These are phyloP conservation scores for Cerioporus squamosus DNA, from an alignment of 1,284 basidiomycete genomes.

Conservation along the genomic window DNA sequence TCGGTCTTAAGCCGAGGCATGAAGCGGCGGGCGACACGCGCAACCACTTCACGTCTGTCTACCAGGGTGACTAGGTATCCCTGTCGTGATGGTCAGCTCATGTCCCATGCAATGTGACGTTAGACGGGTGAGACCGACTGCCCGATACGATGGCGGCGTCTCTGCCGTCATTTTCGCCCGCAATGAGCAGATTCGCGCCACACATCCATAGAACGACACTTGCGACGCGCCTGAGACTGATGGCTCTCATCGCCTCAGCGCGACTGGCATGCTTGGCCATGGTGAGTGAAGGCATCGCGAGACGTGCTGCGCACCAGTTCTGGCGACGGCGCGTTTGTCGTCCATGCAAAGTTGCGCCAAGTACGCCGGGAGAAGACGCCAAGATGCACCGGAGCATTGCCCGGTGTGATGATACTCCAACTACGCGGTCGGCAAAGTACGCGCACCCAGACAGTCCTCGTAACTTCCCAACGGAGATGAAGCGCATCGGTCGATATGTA, in stretches of 20 bases:
- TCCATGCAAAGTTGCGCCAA: neutral
- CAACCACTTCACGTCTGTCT: slow-evolving; percentile 65
- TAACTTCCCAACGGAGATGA: neutral
- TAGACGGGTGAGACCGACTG: too few relatives aligned
- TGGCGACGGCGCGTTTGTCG: neutral
- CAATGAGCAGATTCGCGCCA: neutral
- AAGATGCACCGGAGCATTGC: slow-evolving; percentile 1
- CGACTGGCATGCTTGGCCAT: too few relatives aligned
- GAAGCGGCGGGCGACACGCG: slow-evolving; percentile 78
- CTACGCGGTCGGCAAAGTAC: slow-evolving; percentile 1
- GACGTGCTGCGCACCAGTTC: neutral
- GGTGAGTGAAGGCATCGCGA: too few relatives aligned
- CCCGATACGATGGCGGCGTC: too few relatives aligned
- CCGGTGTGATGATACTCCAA: neutral
- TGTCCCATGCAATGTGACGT: too few relatives aligned
- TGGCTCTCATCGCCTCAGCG: too few relatives aligned
- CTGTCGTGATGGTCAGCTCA: slow-evolving; percentile 39
- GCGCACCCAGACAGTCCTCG: neutral
- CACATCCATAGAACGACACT: neutral
- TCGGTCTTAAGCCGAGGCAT: slow-evolving; percentile 84
- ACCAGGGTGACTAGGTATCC: slow-evolving; percentile 76
- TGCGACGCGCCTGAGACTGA: too few relatives aligned
- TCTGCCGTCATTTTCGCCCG: too few relatives aligned
- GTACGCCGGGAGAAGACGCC: neutral
- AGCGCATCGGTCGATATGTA: neutral